Base-by-base conservation (phyloP, 2,329 filamentous ascomycete species). In the Calonectria honghensis region DNA sequence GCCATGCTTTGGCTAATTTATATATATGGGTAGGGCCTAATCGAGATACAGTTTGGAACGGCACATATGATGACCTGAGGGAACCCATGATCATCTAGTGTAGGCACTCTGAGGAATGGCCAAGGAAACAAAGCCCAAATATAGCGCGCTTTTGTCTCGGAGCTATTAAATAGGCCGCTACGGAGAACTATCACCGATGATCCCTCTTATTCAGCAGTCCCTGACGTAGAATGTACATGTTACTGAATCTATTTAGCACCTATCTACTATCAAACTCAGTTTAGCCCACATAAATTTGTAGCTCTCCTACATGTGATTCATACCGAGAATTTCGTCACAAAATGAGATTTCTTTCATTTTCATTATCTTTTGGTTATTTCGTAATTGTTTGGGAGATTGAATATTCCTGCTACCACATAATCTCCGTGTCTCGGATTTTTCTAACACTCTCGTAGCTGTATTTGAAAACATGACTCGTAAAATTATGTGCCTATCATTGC, bases 1-100 rank as follows among this genome's bases (percentile, higher is more conserved):
- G n/a, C n/a, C 57, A 61, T 39, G 2, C 6, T 9, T 39, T 39
- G 32, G 13, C 11, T 39, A 6, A 61, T 39, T 39, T 61, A 61
- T 61, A 39, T 16, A 1, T 37, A 61, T 14, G 3, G 7, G n/a
- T n/a, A 24, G 11, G 24, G 13, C 13, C 11, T 18, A 24, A 37
- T 61, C n/a, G 13, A 39, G 20, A 59, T 61, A 59, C 54, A 61
- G 57, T 61, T 61, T 39, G 9, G 37, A 39, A 27, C 32, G n/a
- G 32, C 57, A 18, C 37, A 16, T 39, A 27, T 39, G 57, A 39
- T 61, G 35, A 61, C 57, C 57, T n/a, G 35, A 57, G 29, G 13
- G 52, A 39, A 24, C 24, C 32, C 32, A 61, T 16, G 57, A 39
- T 61, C 11, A n/a, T 27, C 13, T 14, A 16, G 27, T 27, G 35